A percentile compares a stretch with the other conserved stretches of the same genome.
Conservation (phyloP, 805 yeast species). For the Clavispora santaluciae region DNA sequence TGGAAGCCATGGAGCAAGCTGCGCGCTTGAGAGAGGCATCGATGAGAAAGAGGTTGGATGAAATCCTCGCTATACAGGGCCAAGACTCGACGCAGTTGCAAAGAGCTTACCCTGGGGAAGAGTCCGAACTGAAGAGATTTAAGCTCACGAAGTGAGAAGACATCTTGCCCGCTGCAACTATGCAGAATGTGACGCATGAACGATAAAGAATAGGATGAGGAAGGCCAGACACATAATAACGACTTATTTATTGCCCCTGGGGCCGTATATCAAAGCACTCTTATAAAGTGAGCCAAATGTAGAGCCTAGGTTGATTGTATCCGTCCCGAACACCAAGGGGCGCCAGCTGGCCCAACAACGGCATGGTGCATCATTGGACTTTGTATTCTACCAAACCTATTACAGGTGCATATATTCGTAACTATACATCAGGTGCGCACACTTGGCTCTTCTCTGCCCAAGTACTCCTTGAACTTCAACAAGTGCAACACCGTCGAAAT, state of each 20-base stretch:
- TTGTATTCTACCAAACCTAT: no score
- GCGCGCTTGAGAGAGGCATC: constrained; percentile 47
- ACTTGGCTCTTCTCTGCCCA: constrained; percentile 84
- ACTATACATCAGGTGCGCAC: constrained; percentile 65
- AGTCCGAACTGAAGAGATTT: constrained; percentile 9
- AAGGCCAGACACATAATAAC: background rate
- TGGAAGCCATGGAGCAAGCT: constrained; percentile 65
- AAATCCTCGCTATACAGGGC: constrained; percentile 29
- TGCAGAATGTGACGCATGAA: background rate
- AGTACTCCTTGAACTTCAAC: constrained; percentile 63
- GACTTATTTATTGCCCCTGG: background rate
- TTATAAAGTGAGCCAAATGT: no score
- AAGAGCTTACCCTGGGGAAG: constrained; percentile 9
- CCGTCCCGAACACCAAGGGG: no score
- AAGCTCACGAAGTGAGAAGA: constrained; percentile 1
- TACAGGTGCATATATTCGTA: no score
- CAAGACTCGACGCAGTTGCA: constrained; percentile 8
- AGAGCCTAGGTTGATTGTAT: no score
- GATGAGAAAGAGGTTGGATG: constrained; percentile 47
- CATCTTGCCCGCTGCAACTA: background rate
- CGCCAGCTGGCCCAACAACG: no score
- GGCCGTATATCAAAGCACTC: background rate
- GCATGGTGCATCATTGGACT: no score
- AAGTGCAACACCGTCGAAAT: constrained; percentile 60
- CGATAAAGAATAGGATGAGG: background rate